Percentiles rank a stretch among this genome's conserved stretches.
Conservation (phyloP, 2,329 filamentous ascomycete genomes). For the Elsinoe arachidis region DNA sequence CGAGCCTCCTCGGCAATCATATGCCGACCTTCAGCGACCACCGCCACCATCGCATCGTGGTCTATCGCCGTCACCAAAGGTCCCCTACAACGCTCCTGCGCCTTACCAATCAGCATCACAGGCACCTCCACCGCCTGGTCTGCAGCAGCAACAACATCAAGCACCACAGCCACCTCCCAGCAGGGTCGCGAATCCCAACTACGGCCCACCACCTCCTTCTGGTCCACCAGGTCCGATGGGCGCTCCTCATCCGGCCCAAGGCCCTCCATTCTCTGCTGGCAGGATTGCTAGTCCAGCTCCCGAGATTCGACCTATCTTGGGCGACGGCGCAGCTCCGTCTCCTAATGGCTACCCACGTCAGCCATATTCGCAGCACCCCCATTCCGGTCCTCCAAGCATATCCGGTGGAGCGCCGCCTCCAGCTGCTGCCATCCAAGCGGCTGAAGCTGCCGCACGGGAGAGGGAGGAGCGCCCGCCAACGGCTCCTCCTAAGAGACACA, state of each 20-base stretch:
- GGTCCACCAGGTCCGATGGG: conserved; percentile 40
- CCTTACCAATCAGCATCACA: conserved; percentile 41
- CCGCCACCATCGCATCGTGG: conserved; percentile 45
- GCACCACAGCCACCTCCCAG: conserved; percentile 28
- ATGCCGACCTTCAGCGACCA: conserved; percentile 29
- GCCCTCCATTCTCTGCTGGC: conserved; percentile 56
- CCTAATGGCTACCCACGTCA: conserved; percentile 81
- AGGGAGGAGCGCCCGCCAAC: conserved; percentile 66
- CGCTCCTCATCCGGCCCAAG: conserved; percentile 42
- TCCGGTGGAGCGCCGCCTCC: conserved; percentile 62
- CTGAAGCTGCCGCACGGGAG: conserved; percentile 59
- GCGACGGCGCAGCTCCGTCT: conserved; percentile 73
- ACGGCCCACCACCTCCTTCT: conserved; percentile 36
- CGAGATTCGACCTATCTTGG: conserved; percentile 73
- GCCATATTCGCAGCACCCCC: conserved; percentile 67
- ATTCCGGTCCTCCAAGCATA: conserved; percentile 51
- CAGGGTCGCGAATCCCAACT: conserved; percentile 12
- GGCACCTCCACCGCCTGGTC: conserved; percentile 39
- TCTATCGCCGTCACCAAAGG: conserved; percentile 52
- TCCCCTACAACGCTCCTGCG: conserved; percentile 44
- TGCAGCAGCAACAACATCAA: conserved; percentile 36
- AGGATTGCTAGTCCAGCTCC: conserved; percentile 69
- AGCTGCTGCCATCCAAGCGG: conserved; percentile 52
- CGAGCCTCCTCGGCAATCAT: conserved; percentile 50
- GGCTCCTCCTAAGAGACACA: conserved; percentile 68